Base-by-base conservation (phyloP, 352 stramenopile species). In the Globisporangium alternatum region DNA sequence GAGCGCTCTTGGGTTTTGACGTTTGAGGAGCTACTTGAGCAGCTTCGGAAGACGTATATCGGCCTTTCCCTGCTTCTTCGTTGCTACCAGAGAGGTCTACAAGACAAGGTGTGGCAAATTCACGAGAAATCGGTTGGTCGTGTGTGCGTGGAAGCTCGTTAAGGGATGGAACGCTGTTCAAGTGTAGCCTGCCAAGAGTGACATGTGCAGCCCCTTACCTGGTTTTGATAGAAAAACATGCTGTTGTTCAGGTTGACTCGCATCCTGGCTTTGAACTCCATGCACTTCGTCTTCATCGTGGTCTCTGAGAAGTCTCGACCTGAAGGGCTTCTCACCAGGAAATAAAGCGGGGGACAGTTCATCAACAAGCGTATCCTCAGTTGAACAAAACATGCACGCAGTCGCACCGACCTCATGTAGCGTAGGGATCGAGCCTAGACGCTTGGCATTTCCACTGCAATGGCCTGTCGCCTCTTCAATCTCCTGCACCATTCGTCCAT, bases 401-500 rank as follows among this genome's bases (percentile, higher is more conserved):
- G 21, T 45, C 53, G 7, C 10, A 59, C 31, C 15, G 10, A 59
- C 53, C 33, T 28, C 31, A 28, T 31, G 53, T 25, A 41, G 4
- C 47, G 41, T 52, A 17, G 12, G 21, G 21, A 22, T 51, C 5
- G 35, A 51, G 1, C 57, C 44, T 33, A n/a, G n/a, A 9, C 47
- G 57, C 25, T 64, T 64, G 30, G 28, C 9, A n/a, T 41, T 64
- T 12, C 8, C 37, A 19, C 22, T 41, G 19, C 35, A 21, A 35
- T 37, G 19, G 1, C 15, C 22, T 15, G 57, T 41, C 21, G 55
- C 45, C 35, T 25, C 63, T 33, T 64, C 44, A 43, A 68, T 68
- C 51, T 68, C 63, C 63, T 68, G 53, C 41, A 12, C 3, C 28
- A 51, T 44, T 19, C 41, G 28, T 47, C 53, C n/a, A 31, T 10